Percentiles rank a stretch among this genome's conserved stretches.
These are phyloP conservation scores for Hansenula lynferdii DNA, from an alignment of 1,139 yeast species.

Conservation along the genomic window DNA sequence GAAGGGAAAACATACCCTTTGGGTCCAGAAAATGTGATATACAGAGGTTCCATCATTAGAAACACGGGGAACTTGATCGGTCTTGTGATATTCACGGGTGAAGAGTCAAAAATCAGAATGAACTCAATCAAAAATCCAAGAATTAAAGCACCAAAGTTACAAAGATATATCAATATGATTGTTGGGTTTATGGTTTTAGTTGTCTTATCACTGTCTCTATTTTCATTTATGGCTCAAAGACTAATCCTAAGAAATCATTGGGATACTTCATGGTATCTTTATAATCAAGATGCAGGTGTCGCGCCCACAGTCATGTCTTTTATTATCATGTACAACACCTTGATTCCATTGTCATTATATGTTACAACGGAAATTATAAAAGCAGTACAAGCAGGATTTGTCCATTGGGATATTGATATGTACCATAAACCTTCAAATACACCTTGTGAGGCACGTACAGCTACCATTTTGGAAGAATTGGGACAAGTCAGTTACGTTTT, in stretches of 20 bases:
- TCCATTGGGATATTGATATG: constrained; percentile 94
- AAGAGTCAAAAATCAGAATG: constrained; percentile 94
- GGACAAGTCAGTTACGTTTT: constrained; percentile 96
- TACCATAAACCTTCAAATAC: constrained; percentile 80
- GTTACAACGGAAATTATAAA: constrained; percentile 97
- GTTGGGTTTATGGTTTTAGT: constrained; percentile 84
- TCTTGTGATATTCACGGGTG: constrained; percentile 87
- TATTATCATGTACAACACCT: constrained; percentile 93
- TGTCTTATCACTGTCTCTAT: constrained; percentile 68
- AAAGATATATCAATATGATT: constrained; percentile 73
- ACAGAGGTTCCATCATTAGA: constrained; percentile 84
- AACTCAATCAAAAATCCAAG: constrained; percentile 88
- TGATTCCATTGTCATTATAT: constrained; percentile 90
- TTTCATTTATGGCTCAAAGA: constrained; percentile 79
- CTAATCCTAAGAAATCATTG: constrained; percentile 40
- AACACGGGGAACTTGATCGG: constrained; percentile 76
- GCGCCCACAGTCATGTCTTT: constrained; percentile 94
- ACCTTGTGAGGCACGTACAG: constrained; percentile 93
- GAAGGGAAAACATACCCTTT: constrained; percentile 45
- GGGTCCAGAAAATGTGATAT: constrained; percentile 74
- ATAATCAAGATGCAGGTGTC: constrained; percentile 71
- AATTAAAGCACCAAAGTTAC: constrained; percentile 90
- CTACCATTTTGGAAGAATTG: constrained; percentile 90
- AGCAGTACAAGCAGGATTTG: constrained; percentile 71
- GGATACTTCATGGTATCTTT: constrained; percentile 69